phyloP scores from a whole-genome alignment of 2,329 filamentous ascomycete genomes.

The Cadophora sp. region DNA sequence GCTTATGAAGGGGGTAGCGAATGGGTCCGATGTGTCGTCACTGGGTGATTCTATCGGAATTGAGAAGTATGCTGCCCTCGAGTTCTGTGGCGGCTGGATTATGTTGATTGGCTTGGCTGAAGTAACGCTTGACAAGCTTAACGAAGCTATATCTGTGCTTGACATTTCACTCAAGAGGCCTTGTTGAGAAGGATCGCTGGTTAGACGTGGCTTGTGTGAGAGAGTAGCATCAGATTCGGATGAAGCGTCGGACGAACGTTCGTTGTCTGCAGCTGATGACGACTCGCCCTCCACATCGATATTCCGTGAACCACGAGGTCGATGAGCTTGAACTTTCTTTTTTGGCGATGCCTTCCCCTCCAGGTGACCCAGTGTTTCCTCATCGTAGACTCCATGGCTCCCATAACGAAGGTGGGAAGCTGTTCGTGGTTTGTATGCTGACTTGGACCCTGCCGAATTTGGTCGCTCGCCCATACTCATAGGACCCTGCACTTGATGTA shows the following conservation, averaged over 20 bases:
- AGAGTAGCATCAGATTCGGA: conserved; percentile 42
- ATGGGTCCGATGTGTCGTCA: conserved; percentile 35
- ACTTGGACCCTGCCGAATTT: conserved; percentile 22
- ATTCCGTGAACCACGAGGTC: conserved; percentile 30
- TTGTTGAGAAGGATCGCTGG: conserved; percentile 17
- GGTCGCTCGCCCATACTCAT: not conserved
- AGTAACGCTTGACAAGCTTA: conserved; percentile 9
- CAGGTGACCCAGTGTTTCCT: conserved; percentile 40
- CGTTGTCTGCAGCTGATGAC: conserved; percentile 42
- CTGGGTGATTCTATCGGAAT: conserved; percentile 31
- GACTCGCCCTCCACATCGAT: conserved; percentile 30
- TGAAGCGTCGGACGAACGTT: conserved; percentile 42
- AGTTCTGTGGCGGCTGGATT: conserved; percentile 27
- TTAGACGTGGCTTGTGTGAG: conserved; percentile 30
- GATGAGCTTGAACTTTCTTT: conserved; percentile 33
- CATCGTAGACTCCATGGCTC: conserved; percentile 40
- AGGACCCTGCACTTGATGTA: conserved; percentile 1
- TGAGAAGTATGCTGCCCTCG: conserved; percentile 36
- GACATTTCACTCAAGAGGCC: conserved; percentile 17
- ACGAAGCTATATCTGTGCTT: not conserved
- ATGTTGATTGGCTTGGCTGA: conserved; percentile 21
- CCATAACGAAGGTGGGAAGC: conserved; percentile 46
- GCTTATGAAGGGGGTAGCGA: conserved; percentile 28
- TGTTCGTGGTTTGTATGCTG: conserved; percentile 45
- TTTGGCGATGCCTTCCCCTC: conserved; percentile 34